Conservation (phyloP, 768 basidiomycete genomes). For the Lactarius pseudohatsudake region DNA sequence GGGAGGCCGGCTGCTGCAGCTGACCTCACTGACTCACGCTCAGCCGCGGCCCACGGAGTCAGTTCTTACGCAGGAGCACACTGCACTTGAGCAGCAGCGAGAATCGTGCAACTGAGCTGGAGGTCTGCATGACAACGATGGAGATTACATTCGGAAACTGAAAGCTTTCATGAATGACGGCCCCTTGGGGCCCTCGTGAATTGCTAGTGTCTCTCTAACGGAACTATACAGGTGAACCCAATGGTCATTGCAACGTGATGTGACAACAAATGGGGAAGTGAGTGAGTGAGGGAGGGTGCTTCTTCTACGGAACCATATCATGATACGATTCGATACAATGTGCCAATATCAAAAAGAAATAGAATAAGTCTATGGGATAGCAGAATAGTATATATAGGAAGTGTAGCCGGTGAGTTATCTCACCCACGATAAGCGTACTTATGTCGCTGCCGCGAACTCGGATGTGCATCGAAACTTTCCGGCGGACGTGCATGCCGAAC, state of each 20-base stretch:
- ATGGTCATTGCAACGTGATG: not conserved
- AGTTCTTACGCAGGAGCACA: too few relatives aligned
- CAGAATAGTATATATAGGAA: not conserved
- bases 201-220: too few relatives aligned
- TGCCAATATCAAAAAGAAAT: not conserved
- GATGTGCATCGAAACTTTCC: not conserved
- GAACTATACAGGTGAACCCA: too few relatives aligned
- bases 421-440: not conserved
- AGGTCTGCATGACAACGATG: too few relatives aligned
- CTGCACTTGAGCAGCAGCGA: too few relatives aligned
- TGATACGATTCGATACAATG: not conserved
- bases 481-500: not conserved
- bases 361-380: not conserved
- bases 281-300: not conserved
- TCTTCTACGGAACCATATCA: constrained; percentile 1
- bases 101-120: too few relatives aligned
- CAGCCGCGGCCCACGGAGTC: too few relatives aligned
- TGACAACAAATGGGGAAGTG: not conserved
- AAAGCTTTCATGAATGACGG: too few relatives aligned
- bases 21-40: too few relatives aligned
- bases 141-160: too few relatives aligned
- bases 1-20: too few relatives aligned
- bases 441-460: not conserved
- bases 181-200: too few relatives aligned
- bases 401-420: not conserved